phyloP scores from a whole-genome alignment of 768 basidiomycete genomes.

The Mycena vulgaris region DNA sequence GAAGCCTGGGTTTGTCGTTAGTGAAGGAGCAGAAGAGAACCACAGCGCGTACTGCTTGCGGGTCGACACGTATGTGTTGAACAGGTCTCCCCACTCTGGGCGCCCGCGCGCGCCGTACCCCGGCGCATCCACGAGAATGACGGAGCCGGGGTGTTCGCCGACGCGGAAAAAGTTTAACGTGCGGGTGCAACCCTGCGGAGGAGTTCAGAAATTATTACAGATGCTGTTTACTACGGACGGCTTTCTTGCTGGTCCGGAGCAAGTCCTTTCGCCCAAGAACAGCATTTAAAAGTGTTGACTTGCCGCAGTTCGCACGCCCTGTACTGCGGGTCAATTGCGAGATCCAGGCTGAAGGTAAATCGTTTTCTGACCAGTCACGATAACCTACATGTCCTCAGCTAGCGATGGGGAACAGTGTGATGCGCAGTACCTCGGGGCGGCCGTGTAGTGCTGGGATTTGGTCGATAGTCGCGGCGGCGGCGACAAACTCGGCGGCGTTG shows the following conservation, averaged over 20 bases:
- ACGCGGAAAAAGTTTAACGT: conserved; percentile 81
- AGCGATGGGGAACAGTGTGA: not conserved
- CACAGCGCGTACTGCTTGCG: conserved; percentile 69
- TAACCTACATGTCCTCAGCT: conserved; percentile 50
- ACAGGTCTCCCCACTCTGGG: conserved; percentile 81
- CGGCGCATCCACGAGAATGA: conserved; percentile 84
- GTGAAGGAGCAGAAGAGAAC: conserved; percentile 9
- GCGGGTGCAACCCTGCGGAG: conserved; percentile 76
- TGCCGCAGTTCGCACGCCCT: conserved; percentile 88
- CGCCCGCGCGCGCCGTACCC: conserved; percentile 85
- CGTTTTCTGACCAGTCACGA: conserved; percentile 58
- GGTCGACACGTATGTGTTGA: conserved; percentile 73
- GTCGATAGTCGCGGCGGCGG: conserved; percentile 53
- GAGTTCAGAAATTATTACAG: not conserved
- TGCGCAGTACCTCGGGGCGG: conserved; percentile 58
- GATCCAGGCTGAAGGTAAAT: not conserved
- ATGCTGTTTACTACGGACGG: conserved; percentile 72
- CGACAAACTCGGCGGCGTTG: conserved; percentile 56
- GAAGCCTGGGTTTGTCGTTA: conserved; percentile 62
- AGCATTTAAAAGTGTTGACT: conserved; percentile 81
- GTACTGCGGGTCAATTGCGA: conserved; percentile 2
- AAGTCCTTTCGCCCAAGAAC: conserved; percentile 72
- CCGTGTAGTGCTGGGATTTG: conserved; percentile 59
- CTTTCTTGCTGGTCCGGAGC: conserved; percentile 77
- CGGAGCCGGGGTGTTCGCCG: conserved; percentile 69